Evolutionary conservation across 345 rosid species (phyloP).

Genomic region (Arabidopsis suecica): DNA sequence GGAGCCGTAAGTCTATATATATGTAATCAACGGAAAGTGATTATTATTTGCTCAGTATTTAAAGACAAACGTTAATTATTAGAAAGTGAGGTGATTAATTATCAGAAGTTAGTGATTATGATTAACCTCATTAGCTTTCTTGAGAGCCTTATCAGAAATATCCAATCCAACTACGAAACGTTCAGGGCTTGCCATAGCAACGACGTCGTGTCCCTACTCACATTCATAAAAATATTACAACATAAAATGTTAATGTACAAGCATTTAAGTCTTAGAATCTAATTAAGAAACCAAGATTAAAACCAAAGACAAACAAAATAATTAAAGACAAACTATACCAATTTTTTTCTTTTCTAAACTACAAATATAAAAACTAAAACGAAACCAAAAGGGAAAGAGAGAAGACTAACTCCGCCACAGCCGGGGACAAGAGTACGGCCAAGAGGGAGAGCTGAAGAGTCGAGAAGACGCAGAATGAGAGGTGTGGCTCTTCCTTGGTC

Average conservation of each 20-base stretch:
- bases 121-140: conserved; percentile 38
- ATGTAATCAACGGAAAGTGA: background rate
- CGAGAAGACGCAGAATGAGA: conserved; percentile 41
- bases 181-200: conserved; percentile 46
- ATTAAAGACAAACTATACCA: too few species aligned
- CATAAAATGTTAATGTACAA: background rate
- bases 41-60: background rate
- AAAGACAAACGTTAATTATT: background rate
- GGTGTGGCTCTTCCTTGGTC: conserved; percentile 50
- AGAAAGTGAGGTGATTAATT: background rate
- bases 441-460: conserved; percentile 40
- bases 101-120: background rate
- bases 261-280: background rate
- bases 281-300: too few species aligned
- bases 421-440: conserved; percentile 49
- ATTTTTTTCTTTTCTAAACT: too few species aligned
- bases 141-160: conserved; percentile 40
- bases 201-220: conserved; percentile 45
- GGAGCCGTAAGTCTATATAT: conserved; percentile 34
- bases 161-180: conserved; percentile 46
- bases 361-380: background rate
- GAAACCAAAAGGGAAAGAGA: background rate
- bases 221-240: background rate
- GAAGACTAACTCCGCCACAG: conserved; percentile 46
- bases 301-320: too few species aligned